phyloP scores from a whole-genome alignment of 179 eudicot genomes.

The Sideroxylon spinosum region DNA sequence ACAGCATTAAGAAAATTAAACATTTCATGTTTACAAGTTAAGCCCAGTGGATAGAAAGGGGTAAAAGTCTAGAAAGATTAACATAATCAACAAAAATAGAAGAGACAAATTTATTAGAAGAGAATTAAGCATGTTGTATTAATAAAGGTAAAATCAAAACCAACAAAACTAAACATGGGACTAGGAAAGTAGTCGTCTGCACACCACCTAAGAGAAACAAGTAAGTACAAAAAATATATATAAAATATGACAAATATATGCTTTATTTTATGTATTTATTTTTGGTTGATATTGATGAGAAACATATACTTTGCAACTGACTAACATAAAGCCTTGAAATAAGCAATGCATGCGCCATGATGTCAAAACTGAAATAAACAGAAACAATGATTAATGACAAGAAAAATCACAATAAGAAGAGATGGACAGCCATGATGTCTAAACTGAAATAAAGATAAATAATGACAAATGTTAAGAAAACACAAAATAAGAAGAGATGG shows the following conservation, averaged over 20 bases:
- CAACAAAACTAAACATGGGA: not conserved
- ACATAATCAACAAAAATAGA: not conserved
- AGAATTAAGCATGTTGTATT: not conserved
- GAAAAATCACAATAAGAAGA: too few species aligned
- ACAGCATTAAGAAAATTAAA: not conserved
- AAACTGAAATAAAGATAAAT: not conserved
- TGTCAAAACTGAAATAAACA: conserved; percentile 2
- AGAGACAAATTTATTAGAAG: not conserved
- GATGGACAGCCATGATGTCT: not conserved
- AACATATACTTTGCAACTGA: not conserved
- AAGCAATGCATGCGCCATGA: not conserved
- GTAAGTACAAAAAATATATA: too few species aligned
- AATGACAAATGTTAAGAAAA: not conserved
- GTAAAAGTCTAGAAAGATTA: not conserved
- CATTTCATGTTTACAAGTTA: not conserved
- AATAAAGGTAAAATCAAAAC: not conserved
- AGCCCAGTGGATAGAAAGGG: not conserved
- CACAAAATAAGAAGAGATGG: not conserved
- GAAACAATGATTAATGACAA: not conserved
- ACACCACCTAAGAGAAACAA: too few species aligned
- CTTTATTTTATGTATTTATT: too few species aligned
- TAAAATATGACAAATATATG: not conserved
- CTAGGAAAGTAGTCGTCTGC: not conserved
- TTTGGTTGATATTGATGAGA: too few species aligned
- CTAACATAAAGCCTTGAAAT: not conserved